Percentiles rank a stretch among this genome's conserved stretches.
These are phyloP conservation scores for Rhinocladiella mackenziei DNA, from an alignment of 2,329 filamentous ascomycete species.

Conservation along the genomic window DNA sequence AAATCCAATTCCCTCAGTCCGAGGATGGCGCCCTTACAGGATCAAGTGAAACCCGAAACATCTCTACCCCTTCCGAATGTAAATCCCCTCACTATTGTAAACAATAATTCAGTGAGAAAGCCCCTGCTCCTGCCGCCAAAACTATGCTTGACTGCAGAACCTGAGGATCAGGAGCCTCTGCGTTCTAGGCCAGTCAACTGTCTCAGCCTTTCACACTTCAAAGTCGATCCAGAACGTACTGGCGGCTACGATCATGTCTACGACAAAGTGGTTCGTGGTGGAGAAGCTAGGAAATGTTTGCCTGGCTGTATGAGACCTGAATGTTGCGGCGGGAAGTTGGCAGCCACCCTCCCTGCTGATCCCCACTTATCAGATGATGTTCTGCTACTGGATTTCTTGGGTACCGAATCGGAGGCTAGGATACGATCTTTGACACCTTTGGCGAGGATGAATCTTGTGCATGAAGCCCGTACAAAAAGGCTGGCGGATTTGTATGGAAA, in stretches of 20 bases:
- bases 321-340: conserved; percentile 74
- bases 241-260: conserved; percentile 70
- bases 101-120: not conserved
- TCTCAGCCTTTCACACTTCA: conserved; percentile 70
- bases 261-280: conserved; percentile 68
- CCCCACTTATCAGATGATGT: conserved; percentile 36
- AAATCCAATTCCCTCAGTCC: not conserved
- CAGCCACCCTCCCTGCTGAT: conserved; percentile 39
- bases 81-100: not conserved
- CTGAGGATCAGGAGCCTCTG: conserved; percentile 45
- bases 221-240: conserved; percentile 70
- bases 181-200: conserved; percentile 55
- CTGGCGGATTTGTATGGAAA: conserved; percentile 72
- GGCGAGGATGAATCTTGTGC: conserved; percentile 58
- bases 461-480: conserved; percentile 70
- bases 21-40: not conserved
- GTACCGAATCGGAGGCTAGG: conserved; percentile 39
- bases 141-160: not conserved
- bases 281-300: conserved; percentile 64
- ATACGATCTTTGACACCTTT: conserved; percentile 50
- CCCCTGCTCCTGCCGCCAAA: conserved; percentile 1
- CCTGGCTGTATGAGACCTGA: conserved; percentile 69
- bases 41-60: not conserved
- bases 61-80: not conserved
- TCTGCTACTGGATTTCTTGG: conserved; percentile 31